These are phyloP conservation scores for Vickermania spadyakhi DNA, from an alignment of 208 protist genomes.

Conservation along the genomic window DNA sequence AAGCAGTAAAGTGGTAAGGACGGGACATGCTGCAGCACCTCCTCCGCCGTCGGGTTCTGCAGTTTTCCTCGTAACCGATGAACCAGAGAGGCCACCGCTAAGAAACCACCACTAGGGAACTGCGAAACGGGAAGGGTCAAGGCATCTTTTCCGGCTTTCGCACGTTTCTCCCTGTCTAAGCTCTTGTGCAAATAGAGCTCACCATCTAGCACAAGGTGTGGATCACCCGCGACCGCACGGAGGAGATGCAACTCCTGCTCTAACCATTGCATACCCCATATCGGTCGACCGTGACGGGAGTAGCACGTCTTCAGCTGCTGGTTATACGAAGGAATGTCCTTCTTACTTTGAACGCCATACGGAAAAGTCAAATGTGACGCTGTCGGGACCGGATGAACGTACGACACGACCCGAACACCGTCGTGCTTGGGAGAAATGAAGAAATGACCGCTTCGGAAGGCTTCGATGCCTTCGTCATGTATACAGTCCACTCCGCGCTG, in stretches of 20 bases:
- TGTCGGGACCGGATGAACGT: conserved; percentile 19
- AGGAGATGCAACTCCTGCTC: conserved; percentile 73
- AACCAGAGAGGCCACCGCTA: conserved; percentile 62
- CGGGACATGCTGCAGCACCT: conserved; percentile 54
- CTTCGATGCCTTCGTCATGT: conserved; percentile 2
- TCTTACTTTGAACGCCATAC: not conserved
- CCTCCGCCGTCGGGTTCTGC: conserved; percentile 19
- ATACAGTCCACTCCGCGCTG: not conserved
- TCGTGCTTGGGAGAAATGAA: conserved; percentile 88
- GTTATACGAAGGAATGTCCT: not conserved
- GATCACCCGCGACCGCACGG: conserved; percentile 53
- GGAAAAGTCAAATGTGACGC: not conserved
- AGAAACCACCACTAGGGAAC: conserved; percentile 51
- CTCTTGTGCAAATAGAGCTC: conserved; percentile 77
- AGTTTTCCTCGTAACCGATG: conserved; percentile 50
- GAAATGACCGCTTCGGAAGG: conserved; percentile 24
- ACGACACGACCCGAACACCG: conserved; percentile 71
- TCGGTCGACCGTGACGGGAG: conserved; percentile 64
- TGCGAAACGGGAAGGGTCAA: not conserved
- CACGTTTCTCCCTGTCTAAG: not conserved
- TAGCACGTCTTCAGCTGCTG: conserved; percentile 39
- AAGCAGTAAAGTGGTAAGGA: conserved; percentile 58
- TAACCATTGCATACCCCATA: conserved; percentile 78
- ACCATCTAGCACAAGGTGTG: conserved; percentile 58
- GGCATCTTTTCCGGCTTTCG: not conserved